Evolutionary conservation across 2,329 filamentous ascomycete genomes (phyloP).

Genomic region (Fusarium secorum): DNA sequence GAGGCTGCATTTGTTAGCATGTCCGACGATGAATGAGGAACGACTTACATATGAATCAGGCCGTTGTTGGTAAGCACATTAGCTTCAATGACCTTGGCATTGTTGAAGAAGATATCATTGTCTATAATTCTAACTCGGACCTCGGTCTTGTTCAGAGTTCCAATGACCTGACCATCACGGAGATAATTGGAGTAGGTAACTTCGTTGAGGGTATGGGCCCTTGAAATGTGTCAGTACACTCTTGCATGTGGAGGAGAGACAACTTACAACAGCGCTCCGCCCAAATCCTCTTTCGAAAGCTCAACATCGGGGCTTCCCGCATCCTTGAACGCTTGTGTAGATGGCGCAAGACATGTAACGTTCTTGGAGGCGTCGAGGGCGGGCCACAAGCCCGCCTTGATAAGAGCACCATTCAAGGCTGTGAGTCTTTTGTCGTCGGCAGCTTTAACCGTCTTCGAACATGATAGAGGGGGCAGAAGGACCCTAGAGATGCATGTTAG

Average conservation of each 20-base stretch:
- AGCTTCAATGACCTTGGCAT: slow-evolving; percentile 33
- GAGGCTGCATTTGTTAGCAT: background rate
- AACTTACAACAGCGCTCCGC: slow-evolving; percentile 19
- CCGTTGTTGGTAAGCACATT: slow-evolving; percentile 37
- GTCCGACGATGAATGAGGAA: accelerated
- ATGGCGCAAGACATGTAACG: slow-evolving; percentile 35
- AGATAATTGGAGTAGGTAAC: slow-evolving; percentile 33
- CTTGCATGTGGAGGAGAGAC: accelerated
- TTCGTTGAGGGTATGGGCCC: slow-evolving; percentile 27
- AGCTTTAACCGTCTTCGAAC: slow-evolving; percentile 22
- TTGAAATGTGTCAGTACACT: background rate
- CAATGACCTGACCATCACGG: slow-evolving; percentile 21
- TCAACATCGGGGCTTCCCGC: slow-evolving; percentile 21
- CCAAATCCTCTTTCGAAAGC: slow-evolving; percentile 14
- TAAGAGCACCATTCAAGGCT: slow-evolving; percentile 18
- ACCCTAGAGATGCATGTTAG: background rate
- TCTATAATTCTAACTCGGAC: slow-evolving; percentile 22
- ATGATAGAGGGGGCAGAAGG: slow-evolving; percentile 19
- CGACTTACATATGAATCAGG: slow-evolving; percentile 32
- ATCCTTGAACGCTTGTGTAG: slow-evolving; percentile 24
- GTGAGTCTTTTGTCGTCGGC: slow-evolving; percentile 12
- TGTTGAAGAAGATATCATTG: slow-evolving; percentile 35
- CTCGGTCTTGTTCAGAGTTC: slow-evolving; percentile 25
- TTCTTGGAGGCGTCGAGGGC: slow-evolving; percentile 25
- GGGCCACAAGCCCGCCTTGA: slow-evolving; percentile 24